These are phyloP conservation scores for Candolleomyces efflorescens DNA, from an alignment of 768 basidiomycete species.

Conservation along the genomic window DNA sequence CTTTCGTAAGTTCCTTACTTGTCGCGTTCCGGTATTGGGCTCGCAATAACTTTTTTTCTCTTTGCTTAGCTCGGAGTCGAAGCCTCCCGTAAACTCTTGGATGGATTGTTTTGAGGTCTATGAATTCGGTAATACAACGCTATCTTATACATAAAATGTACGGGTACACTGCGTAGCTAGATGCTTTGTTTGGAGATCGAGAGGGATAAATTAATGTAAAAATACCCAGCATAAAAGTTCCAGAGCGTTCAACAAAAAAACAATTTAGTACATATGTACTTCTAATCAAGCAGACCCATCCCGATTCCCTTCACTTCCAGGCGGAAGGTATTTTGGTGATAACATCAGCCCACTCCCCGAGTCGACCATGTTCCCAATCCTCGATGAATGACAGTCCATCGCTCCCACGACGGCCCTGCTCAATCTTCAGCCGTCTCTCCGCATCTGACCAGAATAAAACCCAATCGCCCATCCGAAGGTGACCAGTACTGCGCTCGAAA, in stretches of 20 bases:
- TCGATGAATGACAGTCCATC: slow-evolving; percentile 69
- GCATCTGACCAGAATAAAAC: slow-evolving; percentile 98
- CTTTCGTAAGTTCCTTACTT: slow-evolving; percentile 61
- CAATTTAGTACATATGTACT: neutral
- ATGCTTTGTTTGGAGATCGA: neutral
- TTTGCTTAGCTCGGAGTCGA: slow-evolving; percentile 81
- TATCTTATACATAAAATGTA: neutral
- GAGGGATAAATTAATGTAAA: neutral
- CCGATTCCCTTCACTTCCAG: neutral
- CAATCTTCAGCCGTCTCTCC: slow-evolving; percentile 75
- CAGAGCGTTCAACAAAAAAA: too few species aligned
- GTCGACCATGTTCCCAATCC: slow-evolving; percentile 70
- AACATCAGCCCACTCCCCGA: slow-evolving; percentile 64
- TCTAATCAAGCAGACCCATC: neutral
- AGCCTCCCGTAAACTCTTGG: slow-evolving; percentile 78
- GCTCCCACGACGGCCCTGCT: slow-evolving; percentile 59
- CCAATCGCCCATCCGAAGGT: slow-evolving; percentile 82
- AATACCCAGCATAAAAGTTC: too few species aligned
- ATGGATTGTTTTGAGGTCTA: slow-evolving; percentile 49
- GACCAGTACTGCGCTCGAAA: slow-evolving; percentile 92
- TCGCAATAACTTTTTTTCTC: slow-evolving; percentile 4
- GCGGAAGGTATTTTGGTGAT: slow-evolving; percentile 56
- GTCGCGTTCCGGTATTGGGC: neutral
- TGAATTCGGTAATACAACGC: neutral
- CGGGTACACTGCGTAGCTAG: neutral